These are phyloP conservation scores for Boechera divaricarpa DNA, from an alignment of 345 rosid species.

Conservation along the genomic window DNA sequence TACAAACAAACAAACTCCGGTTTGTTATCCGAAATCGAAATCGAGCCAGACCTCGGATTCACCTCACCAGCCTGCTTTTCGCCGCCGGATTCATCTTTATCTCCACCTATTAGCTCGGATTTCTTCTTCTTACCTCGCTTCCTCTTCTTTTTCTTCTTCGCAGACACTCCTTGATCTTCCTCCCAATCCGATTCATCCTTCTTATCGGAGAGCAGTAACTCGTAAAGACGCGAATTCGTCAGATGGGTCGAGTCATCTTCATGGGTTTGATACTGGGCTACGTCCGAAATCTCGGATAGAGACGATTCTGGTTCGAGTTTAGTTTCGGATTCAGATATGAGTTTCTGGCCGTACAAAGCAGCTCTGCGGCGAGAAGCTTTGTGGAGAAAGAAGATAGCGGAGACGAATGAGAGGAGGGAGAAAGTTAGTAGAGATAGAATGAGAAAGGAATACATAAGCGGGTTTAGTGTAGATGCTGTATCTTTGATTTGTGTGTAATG, in stretches of 20 bases:
- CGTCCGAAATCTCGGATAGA: conserved; percentile 42
- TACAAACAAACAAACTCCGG: conserved; percentile 75
- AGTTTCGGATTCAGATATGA: conserved; percentile 41
- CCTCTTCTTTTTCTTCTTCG: conserved; percentile 68
- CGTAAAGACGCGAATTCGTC: conserved; percentile 60
- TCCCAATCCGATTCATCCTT: conserved; percentile 42
- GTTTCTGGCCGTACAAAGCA: conserved; percentile 6
- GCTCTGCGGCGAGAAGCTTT: conserved; percentile 39
- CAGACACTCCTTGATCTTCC: conserved; percentile 50
- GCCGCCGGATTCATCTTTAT: conserved; percentile 44
- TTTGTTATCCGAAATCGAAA: conserved; percentile 47
- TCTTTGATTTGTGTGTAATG: conserved; percentile 32
- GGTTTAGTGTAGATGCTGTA: conserved; percentile 33
- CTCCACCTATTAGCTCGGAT: conserved; percentile 42
- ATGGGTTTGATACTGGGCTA: conserved; percentile 26
- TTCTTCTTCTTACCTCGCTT: conserved; percentile 64
- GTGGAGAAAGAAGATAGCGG: conserved; percentile 47
- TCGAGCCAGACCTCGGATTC: conserved; percentile 55
- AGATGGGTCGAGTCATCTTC: conserved; percentile 50
- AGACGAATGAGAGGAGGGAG: conserved; percentile 51
- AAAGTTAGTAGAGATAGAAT: conserved; percentile 50
- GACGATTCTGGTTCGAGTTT: conserved; percentile 34
- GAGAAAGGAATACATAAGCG: conserved; percentile 54
- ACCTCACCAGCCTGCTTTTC: conserved; percentile 36
- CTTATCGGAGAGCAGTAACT: conserved; percentile 57